These are phyloP conservation scores for Fabrea salina DNA, from an alignment of 169 alveolate genomes.

Conservation along the genomic window DNA sequence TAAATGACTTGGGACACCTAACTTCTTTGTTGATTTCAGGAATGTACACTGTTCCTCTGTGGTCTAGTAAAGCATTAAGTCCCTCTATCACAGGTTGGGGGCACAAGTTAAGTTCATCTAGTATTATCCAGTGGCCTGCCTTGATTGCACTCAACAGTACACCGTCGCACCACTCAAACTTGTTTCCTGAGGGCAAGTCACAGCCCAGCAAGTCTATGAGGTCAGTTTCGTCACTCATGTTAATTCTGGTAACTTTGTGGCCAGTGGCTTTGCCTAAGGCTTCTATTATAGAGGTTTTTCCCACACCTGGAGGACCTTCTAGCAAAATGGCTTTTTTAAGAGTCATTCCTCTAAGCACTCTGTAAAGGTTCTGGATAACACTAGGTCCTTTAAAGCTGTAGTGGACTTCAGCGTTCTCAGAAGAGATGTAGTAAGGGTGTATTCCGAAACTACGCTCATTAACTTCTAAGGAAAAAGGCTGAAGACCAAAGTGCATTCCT, in stretches of 20 bases:
- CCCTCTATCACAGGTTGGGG: conserved; percentile 99
- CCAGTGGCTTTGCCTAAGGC: conserved; percentile 87
- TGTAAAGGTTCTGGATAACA: conserved; percentile 84
- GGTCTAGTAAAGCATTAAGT: conserved; percentile 97
- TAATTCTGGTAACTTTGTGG: conserved; percentile 87
- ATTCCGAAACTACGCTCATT: too few species aligned
- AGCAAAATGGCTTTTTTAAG: conserved; percentile 90
- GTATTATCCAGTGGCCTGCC: conserved; percentile 97
- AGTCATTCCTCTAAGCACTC: conserved; percentile 89
- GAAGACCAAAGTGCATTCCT: too few species aligned
- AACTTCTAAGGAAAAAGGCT: too few species aligned
- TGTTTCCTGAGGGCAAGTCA: conserved; percentile 79
- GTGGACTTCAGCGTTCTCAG: neutral
- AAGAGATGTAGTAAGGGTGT: neutral
- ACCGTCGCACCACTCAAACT: conserved; percentile 96
- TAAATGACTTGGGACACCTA: conserved; percentile 92
- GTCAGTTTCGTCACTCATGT: conserved; percentile 96
- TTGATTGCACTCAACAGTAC: conserved; percentile 94
- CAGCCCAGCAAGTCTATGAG: conserved; percentile 91
- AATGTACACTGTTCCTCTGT: conserved; percentile 94
- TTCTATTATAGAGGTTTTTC: conserved; percentile 95
- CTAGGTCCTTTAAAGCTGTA: conserved; percentile 89
- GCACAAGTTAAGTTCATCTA: conserved; percentile 99
- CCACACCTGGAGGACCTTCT: conserved; percentile 99
- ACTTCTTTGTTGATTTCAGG: conserved; percentile 94